Percentiles rank a stretch among this genome's conserved stretches.
Conservation (phyloP, 2,329 filamentous ascomycete species). For the Pyricularia sp. region DNA sequence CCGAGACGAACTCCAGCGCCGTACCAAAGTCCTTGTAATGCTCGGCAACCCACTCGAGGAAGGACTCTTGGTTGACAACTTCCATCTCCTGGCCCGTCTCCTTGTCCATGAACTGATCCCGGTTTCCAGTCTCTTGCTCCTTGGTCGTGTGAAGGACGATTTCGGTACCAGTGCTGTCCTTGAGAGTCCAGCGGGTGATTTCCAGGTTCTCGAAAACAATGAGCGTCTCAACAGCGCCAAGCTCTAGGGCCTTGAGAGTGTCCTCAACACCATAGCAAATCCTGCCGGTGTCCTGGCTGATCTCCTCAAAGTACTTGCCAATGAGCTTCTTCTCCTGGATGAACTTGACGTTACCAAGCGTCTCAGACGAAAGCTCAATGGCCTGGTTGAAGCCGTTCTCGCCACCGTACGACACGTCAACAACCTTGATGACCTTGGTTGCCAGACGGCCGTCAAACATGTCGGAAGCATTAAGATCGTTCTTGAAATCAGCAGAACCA, state of each 20-base stretch:
- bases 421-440: constrained; percentile 97
- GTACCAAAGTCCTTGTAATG: constrained; percentile 98
- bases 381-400: constrained; percentile 99
- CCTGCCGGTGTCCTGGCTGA: constrained; percentile 92
- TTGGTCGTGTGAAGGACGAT: constrained; percentile 83
- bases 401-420: constrained; percentile 96
- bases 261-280: constrained; percentile 98
- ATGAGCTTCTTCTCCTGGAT: constrained; percentile 99
- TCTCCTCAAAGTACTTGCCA: constrained; percentile 97
- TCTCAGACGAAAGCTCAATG: constrained; percentile 91
- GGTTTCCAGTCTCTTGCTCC: constrained; percentile 63
- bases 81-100: constrained; percentile 97
- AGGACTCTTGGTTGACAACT: constrained; percentile 73
- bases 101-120: constrained; percentile 87
- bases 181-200: constrained; percentile 83
- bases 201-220: constrained; percentile 98
- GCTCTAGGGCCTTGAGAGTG: constrained; percentile 91
- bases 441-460: constrained; percentile 90
- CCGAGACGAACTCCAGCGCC: constrained; percentile 91
- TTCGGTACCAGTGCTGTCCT: constrained; percentile 64
- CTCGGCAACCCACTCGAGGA: constrained; percentile 99
- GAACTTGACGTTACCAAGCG: constrained; percentile 97
- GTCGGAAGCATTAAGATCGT: constrained; percentile 94
- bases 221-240: constrained; percentile 86
- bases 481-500: constrained; percentile 98